Percentiles rank a stretch among this genome's conserved stretches.
These are phyloP conservation scores for Eleusine indica DNA, from an alignment of 176 grass and related monocot genomes.

Conservation along the genomic window DNA sequence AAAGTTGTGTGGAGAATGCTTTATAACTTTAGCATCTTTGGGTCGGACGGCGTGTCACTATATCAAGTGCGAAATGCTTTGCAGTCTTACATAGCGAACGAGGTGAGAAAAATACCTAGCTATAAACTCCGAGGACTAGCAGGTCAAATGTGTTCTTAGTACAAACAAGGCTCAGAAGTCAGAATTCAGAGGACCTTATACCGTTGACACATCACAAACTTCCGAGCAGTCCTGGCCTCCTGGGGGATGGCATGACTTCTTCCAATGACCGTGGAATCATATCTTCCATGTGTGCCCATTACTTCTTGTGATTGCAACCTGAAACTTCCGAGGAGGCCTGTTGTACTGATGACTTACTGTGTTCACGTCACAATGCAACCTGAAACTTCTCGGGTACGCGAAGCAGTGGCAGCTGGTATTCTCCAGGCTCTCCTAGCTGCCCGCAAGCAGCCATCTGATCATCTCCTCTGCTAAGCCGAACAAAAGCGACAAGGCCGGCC, in stretches of 20 bases:
- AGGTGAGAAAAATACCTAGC: not conserved
- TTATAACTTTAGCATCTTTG: constrained; percentile 14
- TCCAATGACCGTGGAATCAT: not conserved
- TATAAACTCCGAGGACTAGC: not conserved
- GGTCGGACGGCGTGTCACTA: not conserved
- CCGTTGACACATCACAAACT: not conserved
- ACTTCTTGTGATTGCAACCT: not conserved
- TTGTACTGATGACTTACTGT: not conserved
- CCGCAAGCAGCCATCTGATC: constrained; percentile 92
- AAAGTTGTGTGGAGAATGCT: constrained; percentile 8
- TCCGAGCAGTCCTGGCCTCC: not conserved
- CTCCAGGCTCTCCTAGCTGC: constrained; percentile 73
- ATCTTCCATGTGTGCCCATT: not conserved
- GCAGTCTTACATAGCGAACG: not conserved
- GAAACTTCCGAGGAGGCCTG: not conserved
- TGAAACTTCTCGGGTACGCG: constrained; percentile 80
- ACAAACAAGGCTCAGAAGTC: not conserved
- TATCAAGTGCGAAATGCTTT: not conserved
- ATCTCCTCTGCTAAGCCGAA: constrained; percentile 84
- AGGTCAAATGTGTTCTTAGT: not conserved
- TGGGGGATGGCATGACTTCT: not conserved
- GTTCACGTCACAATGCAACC: constrained; percentile 50
- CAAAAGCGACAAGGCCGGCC: constrained; percentile 61
- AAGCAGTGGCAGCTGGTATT: constrained; percentile 64
- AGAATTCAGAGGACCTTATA: not conserved